Evolutionary conservation across 2,329 filamentous ascomycete species (phyloP).

Genomic region (Chaetomium olivaceum): DNA sequence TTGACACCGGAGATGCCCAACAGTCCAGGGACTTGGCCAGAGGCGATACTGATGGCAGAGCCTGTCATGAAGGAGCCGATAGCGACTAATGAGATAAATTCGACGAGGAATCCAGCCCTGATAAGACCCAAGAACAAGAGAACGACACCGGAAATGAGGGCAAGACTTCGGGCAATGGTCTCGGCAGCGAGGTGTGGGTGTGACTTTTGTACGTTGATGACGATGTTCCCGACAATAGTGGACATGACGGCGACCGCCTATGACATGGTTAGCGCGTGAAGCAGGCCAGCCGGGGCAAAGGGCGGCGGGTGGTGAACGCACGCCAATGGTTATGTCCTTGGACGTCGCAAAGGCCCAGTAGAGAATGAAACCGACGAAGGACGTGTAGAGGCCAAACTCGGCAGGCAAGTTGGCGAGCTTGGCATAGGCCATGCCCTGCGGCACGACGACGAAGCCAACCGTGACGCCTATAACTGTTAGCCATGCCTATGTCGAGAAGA

Average conservation of each 20-base stretch:
- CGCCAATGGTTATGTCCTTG: conserved; percentile 96
- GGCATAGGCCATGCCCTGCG: conserved; percentile 95
- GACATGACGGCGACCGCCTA: conserved; percentile 95
- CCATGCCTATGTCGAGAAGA: not conserved
- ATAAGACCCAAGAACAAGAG: conserved; percentile 77
- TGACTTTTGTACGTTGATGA: conserved; percentile 60
- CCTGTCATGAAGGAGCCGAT: conserved; percentile 97
- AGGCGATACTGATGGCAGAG: conserved; percentile 83
- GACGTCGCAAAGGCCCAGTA: conserved; percentile 99
- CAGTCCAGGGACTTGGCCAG: conserved; percentile 78
- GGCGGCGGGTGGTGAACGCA: conserved; percentile 47
- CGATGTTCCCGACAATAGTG: conserved; percentile 80
- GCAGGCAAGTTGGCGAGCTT: conserved; percentile 73
- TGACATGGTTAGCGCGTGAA: conserved; percentile 23
- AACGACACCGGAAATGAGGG: conserved; percentile 75
- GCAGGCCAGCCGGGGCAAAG: not conserved
- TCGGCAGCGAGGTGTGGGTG: conserved; percentile 61
- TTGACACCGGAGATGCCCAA: conserved; percentile 76
- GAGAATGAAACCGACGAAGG: conserved; percentile 90
- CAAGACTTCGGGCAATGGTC: conserved; percentile 74
- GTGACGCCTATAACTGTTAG: conserved; percentile 46
- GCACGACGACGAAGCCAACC: conserved; percentile 72
- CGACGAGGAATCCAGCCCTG: conserved; percentile 84
- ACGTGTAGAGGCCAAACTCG: conserved; percentile 88
- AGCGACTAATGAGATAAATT: conserved; percentile 86